Base-by-base conservation (phyloP, 2,329 filamentous ascomycete species). In the Aspergillus quadrilineatus region DNA sequence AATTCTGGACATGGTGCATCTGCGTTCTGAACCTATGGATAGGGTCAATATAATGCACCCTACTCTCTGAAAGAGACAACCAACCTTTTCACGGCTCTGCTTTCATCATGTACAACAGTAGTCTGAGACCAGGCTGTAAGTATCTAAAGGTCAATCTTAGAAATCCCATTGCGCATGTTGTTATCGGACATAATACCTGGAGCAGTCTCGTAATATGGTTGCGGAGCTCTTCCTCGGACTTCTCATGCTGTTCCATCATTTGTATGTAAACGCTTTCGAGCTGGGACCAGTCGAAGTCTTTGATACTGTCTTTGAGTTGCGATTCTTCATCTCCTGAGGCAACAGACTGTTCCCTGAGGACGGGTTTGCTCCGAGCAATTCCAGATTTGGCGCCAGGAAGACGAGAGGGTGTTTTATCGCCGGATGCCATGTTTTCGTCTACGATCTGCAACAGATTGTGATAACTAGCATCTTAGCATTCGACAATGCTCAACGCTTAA, bases 51-150 rank as follows among this genome's bases (percentile, higher is more conserved):
- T 51, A 34, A 15, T 5, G 12, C 6, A 30, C 55, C 30, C 14
- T 7, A 28, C 30, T 17, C 14, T 32, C 15, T 47, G 22, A 12
- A 32, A 45, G 17, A n/a, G 17, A 4, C 17, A 53, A 58, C 74
- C 54, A 72, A 88, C 88, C 92, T 85, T 73, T 93, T 93, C 60
- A 85, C 80, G 26, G 89, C 89, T 55, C 92, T 84, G 57, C 88
- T 86, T 54, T 89, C 86, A 71, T 96, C 92, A 59, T 90, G 86
- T 9, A 80, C 76, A 32, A 86, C 82, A 1, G 89, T 88, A 10
- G 89, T 85, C 17, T 87, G 80, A 26, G 89, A 89, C 92, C 92
- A 97, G 36, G 86, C 77, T 56, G 82, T 82, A 71, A 96, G 96
- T 69, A 89, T 89, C 90, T 95, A 49, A 41, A 17, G n/a, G 10